Evolutionary conservation across 352 stramenopile genomes (phyloP).

Genomic region (Pythium diclinum): DNA sequence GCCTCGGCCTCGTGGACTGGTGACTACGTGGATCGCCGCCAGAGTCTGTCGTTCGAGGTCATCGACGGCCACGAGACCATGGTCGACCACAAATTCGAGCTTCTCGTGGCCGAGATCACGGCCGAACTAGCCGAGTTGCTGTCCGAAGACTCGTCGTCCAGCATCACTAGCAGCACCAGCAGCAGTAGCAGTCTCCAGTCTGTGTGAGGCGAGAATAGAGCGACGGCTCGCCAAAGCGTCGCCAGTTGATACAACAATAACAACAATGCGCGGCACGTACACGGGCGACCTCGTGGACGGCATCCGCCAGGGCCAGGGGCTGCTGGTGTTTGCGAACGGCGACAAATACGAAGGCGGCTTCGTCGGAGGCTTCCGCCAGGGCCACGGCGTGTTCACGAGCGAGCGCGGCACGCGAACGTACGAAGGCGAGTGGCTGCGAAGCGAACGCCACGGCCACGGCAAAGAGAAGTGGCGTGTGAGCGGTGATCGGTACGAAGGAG

Average conservation of each 20-base stretch:
- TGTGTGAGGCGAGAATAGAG: neutral
- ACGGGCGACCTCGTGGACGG: conserved; percentile 51
- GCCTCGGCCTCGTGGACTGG: neutral
- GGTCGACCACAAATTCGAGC: conserved; percentile 20
- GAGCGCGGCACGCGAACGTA: conserved; percentile 47
- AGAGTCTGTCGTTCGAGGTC: conserved; percentile 7
- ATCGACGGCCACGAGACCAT: conserved; percentile 15
- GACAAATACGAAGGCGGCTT: conserved; percentile 73
- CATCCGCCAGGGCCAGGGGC: conserved; percentile 50
- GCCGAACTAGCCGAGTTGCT: conserved; percentile 14
- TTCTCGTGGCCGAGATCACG: conserved; percentile 19
- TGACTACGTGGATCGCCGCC: neutral
- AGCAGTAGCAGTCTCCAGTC: neutral
- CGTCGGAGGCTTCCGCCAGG: conserved; percentile 51
- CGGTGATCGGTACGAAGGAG: conserved; percentile 62
- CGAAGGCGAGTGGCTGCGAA: conserved; percentile 58
- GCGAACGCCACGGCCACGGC: conserved; percentile 47
- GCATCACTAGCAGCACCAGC: neutral
- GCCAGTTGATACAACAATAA: neutral
- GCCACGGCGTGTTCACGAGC: conserved; percentile 51
- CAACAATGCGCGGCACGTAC: conserved; percentile 48
- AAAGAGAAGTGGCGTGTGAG: conserved; percentile 54
- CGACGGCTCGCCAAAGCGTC: neutral
- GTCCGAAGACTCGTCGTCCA: conserved; percentile 8
- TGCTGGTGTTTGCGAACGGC: conserved; percentile 58